phyloP scores from a whole-genome alignment of 768 basidiomycete species.

The Trametes sanguinea region DNA sequence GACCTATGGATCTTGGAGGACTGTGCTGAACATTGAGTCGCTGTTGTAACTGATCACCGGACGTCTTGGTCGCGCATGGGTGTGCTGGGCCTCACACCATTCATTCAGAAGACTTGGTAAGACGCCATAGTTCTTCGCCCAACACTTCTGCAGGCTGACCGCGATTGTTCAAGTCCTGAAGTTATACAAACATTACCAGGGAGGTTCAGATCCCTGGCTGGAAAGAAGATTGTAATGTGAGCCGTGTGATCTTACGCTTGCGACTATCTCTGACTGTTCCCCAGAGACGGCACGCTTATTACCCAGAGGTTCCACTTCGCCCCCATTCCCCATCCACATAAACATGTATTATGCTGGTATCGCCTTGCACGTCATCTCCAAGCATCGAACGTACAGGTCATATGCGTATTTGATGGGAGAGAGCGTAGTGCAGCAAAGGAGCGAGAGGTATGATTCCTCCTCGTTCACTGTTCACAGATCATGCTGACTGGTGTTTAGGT shows the following conservation, averaged over 20 bases:
- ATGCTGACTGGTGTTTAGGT: slow-evolving; percentile 39
- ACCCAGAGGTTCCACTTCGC: slow-evolving; percentile 82
- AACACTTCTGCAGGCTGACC: background rate
- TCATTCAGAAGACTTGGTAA: slow-evolving; percentile 66
- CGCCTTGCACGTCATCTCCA: slow-evolving; percentile 63
- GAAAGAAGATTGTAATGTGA: slow-evolving; percentile 77
- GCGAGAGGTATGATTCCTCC: slow-evolving; percentile 53
- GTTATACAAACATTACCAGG: slow-evolving; percentile 64
- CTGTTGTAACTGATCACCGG: background rate
- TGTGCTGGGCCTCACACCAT: slow-evolving; percentile 68
- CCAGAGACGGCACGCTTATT: slow-evolving; percentile 82
- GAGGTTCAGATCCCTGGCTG: slow-evolving; percentile 59
- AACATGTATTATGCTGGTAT: slow-evolving; percentile 82
- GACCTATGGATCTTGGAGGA: background rate
- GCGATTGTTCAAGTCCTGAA: slow-evolving; percentile 49
- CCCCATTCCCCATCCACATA: slow-evolving; percentile 58
- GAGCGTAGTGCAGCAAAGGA: slow-evolving; percentile 67
- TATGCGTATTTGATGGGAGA: slow-evolving; percentile 83
- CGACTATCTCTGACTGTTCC: slow-evolving; percentile 13
- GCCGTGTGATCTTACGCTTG: slow-evolving; percentile 22
- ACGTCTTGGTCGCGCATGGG: slow-evolving; percentile 50
- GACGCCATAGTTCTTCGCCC: slow-evolving; percentile 14
- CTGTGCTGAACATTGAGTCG: too few species aligned
- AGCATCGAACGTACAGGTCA: slow-evolving; percentile 54
- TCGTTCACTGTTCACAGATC: background rate